Evolutionary conservation across 2,329 filamentous ascomycete species (phyloP), one percentile per base, ranked within the genome.

Genomic region (Tricladium varicosporioides): DNA sequence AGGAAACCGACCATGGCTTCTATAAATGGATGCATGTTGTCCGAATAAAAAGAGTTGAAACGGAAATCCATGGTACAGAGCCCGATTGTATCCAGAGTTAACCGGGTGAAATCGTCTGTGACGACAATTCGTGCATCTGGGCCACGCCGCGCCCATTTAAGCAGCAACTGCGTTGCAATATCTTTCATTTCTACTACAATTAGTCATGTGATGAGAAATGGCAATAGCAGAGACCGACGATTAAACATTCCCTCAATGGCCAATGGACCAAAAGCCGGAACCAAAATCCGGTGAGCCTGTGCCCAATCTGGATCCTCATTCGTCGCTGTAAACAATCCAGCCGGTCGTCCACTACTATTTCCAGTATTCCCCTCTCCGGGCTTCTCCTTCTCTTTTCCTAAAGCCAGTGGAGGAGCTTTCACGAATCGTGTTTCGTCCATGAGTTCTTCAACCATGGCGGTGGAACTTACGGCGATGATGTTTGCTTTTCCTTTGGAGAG

Each of bases 41-140:
- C n/a, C 87, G 80, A 32, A 58, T 91, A 92, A 71, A 86, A 91
- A 1, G 82, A 86, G 72, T 91, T 91, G 77, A 91, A 91, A 15
- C 88, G 83, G 11, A 51, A 60, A 32, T 60, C 27, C 51, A 53
- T 53, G 19, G 42, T 33, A 53, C 54, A 69, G 27, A 92, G 77
- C 1, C 85, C 51, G 53, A 62, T 56, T 0, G 87, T 88, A 67
- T 92, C 88, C 2, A 92, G 78, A 0, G 88, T 84, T 32, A 91
- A 74, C n/a, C 87, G 80, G 2, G 87, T 89, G 60, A 89, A 89
- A 69, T 90, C 86, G n/a, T 87, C 83, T 0, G 80, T 79, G 0
- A 82, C 81, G 44, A 76, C 73, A 57, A 91, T 86, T 5, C 79
- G 73, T 36, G 76, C 68, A 1, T 75, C 69, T 1, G 82, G 73